Evolutionary conservation across 2,329 filamentous ascomycete genomes (phyloP).

Genomic region (Apiospora aurea): DNA sequence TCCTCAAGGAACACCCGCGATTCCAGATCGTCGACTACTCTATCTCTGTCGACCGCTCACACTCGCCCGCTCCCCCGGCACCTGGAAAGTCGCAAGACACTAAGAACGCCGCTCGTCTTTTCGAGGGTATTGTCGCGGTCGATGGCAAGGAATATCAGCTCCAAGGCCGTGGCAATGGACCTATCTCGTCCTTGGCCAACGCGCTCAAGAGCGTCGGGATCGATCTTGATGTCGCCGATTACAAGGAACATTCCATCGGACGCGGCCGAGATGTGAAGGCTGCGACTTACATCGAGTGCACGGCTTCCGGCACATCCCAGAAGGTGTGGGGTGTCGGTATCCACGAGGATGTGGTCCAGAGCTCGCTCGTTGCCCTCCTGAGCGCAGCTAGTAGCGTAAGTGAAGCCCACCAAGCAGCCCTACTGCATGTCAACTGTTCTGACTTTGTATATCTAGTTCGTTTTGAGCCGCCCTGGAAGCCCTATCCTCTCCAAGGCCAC

Average conservation of each 20-base stretch:
- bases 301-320: conserved; percentile 67
- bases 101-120: conserved; percentile 79
- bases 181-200: conserved; percentile 86
- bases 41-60: conserved; percentile 83
- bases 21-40: conserved; percentile 92
- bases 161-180: conserved; percentile 84
- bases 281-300: conserved; percentile 95
- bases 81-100: conserved; percentile 78
- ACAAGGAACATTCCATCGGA: conserved; percentile 95
- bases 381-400: conserved; percentile 86
- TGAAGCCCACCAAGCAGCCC: conserved; percentile 33
- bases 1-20: conserved; percentile 80
- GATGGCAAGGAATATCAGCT: conserved; percentile 82
- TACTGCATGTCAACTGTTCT: background rate
- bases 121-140: conserved; percentile 84
- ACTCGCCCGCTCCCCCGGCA: conserved; percentile 72
- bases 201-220: conserved; percentile 82
- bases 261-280: conserved; percentile 84
- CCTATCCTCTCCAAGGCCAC: conserved; percentile 69
- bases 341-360: conserved; percentile 91
- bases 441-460: conserved; percentile 61
- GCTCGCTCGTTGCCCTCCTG: conserved; percentile 84
- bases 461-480: conserved; percentile 72
- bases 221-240: conserved; percentile 89
- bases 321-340: conserved; percentile 92